Evolutionary conservation across 192 early-diverging fungal genomes (phyloP).

Genomic region (Irineochytrium annulatum): DNA sequence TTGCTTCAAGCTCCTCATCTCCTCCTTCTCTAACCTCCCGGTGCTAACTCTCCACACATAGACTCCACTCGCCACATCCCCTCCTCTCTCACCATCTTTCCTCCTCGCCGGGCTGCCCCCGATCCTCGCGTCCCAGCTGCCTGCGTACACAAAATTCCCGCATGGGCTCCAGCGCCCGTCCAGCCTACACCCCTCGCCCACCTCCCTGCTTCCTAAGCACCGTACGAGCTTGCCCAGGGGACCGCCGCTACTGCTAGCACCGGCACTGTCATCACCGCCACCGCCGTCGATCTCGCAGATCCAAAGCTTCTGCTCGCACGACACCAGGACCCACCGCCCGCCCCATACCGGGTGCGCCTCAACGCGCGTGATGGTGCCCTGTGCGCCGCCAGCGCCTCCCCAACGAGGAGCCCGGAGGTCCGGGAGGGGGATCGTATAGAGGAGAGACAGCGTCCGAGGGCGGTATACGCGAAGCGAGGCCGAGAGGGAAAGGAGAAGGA

Average conservation of each 20-base stretch:
- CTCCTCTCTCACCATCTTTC: background rate
- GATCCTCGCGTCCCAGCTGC: constrained; percentile 32
- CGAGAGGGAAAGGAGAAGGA: constrained; percentile 42
- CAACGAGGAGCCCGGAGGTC: constrained; percentile 27
- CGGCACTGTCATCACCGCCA: constrained; percentile 34
- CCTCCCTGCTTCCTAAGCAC: too few species aligned
- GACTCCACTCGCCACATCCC: constrained; percentile 29
- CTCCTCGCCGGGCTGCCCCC: background rate
- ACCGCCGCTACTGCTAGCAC: too few species aligned
- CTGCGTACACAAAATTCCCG: constrained; percentile 51
- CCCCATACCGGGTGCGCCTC: constrained; percentile 42
- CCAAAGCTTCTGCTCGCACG: constrained; percentile 50
- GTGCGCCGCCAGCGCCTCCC: constrained; percentile 35
- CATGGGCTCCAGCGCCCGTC: constrained; percentile 48
- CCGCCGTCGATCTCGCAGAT: constrained; percentile 41
- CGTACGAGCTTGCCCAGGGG: too few species aligned
- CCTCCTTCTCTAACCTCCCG: constrained; percentile 40
- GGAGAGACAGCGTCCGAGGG: constrained; percentile 40
- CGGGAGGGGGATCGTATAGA: constrained; percentile 40
- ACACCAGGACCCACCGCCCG: constrained; percentile 47
- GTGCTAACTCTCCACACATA: constrained; percentile 51
- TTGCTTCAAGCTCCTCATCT: constrained; percentile 46
- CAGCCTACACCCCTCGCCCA: too few species aligned
- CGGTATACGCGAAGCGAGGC: constrained; percentile 50
- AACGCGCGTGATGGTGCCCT: constrained; percentile 40